Base-by-base conservation (phyloP, 2,329 filamentous ascomycete genomes). In the Alternaria incomplexa region DNA sequence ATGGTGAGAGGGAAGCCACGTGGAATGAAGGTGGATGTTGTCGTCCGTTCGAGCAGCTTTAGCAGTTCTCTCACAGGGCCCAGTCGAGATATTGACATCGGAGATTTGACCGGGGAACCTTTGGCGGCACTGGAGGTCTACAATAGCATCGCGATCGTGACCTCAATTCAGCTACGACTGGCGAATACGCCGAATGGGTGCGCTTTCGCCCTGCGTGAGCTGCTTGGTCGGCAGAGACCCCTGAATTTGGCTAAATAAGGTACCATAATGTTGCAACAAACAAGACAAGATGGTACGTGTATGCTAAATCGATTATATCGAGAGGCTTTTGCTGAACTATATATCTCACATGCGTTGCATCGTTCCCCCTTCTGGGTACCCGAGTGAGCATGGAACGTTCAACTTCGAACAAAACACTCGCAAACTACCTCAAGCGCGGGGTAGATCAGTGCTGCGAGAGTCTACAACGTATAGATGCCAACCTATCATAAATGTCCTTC, bases 341-440 rank as follows among this genome's bases (percentile, higher is more conserved):
- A 54, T 46, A 23, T 32, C 23, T 17, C 23, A 23, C 17, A 26
- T 28, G 15, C 13, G 17, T 26, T 22, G 10, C 48, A 36, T n/a
- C 30, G 36, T 22, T 52, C 30, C 30, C 15, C 30, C 58, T 40
- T 48, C 10, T 44, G 55, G 59, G 53, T 44, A 61, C 66, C 46
- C 58, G 43, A 43, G 50, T 61, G 56, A 64, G 61, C 58, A 56
- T 55, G 17, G 58, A 40, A 6, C 5, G 5, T 40, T 40, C 36
- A 45, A 56, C 43, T 6, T 28, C 25, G 58, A 36, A 36, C 25
- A 36, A 61, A 70, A 71, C 30, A 62, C 56, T 65, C 67, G 64
- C 70, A 71, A 71, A 71, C 60, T 69, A 52, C 45, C 69, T 73
- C 70, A 73, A 48, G 47, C 50, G 65, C 65, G 60, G 60, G 56